phyloP scores from a whole-genome alignment of 2,329 filamentous ascomycete genomes.

The Huntiella omanensis region DNA sequence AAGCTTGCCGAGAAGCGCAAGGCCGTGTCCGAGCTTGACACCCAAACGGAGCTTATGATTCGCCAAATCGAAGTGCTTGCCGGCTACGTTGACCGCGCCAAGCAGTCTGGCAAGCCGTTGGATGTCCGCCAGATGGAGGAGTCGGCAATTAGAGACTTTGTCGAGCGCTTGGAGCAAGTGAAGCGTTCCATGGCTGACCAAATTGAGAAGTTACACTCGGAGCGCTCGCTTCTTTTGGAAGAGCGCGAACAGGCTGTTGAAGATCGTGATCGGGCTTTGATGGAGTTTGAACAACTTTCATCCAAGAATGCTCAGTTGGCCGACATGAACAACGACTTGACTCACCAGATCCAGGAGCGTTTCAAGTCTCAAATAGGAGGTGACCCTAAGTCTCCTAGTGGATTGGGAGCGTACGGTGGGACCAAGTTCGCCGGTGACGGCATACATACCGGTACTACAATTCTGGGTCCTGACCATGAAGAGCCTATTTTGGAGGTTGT shows the following conservation, averaged over 20 bases:
- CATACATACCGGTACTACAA: conserved; percentile 30
- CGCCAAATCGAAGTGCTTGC: conserved; percentile 78
- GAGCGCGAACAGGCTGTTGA: conserved; percentile 68
- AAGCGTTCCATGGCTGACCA: conserved; percentile 37
- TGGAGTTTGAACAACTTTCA: conserved; percentile 89
- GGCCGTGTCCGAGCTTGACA: conserved; percentile 84
- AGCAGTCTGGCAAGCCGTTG: conserved; percentile 61
- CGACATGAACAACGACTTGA: conserved; percentile 88
- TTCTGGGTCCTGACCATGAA: conserved; percentile 43
- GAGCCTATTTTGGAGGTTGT: conserved; percentile 59
- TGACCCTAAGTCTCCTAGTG: conserved; percentile 30
- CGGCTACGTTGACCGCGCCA: conserved; percentile 71
- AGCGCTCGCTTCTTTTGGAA: conserved; percentile 65
- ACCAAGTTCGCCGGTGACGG: conserved; percentile 29
- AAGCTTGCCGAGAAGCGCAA: conserved; percentile 85
- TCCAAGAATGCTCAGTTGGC: conserved; percentile 87
- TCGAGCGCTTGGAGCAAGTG: conserved; percentile 49
- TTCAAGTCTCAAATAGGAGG: conserved; percentile 57
- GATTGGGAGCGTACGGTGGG: conserved; percentile 38
- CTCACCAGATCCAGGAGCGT: conserved; percentile 80
- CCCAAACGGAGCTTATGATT: conserved; percentile 88
- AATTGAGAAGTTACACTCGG: conserved; percentile 43
- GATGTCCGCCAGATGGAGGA: conserved; percentile 73
- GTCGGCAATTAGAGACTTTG: conserved; percentile 76
- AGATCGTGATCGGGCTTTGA: conserved; percentile 78